phyloP scores from a whole-genome alignment of 306 rosid species.

The Ziziphus jujuba region DNA sequence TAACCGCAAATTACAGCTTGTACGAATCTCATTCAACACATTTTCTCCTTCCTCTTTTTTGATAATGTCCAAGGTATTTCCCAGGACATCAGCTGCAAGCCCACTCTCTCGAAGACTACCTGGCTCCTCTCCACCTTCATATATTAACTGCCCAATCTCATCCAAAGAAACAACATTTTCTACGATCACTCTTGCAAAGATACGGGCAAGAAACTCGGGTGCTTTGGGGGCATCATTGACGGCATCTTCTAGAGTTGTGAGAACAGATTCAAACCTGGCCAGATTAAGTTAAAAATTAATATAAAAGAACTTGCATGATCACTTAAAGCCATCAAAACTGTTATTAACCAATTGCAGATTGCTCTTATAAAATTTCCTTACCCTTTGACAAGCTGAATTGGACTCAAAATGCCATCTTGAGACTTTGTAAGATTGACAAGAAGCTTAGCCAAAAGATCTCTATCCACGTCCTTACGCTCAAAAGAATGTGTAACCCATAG shows the following conservation, averaged over 20 bases:
- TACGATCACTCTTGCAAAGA: slow-evolving; percentile 51
- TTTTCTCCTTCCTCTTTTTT: slow-evolving; percentile 58
- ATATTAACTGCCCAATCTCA: slow-evolving; percentile 59
- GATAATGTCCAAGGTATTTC: slow-evolving; percentile 63
- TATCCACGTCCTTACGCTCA: slow-evolving; percentile 73
- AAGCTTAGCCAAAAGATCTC: slow-evolving; percentile 70
- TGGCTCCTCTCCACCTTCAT: slow-evolving; percentile 73
- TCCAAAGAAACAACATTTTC: slow-evolving; percentile 55
- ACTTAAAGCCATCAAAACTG: neutral
- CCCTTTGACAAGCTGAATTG: slow-evolving; percentile 72
- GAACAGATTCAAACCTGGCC: slow-evolving; percentile 69
- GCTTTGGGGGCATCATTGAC: slow-evolving; percentile 91
- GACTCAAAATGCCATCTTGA: slow-evolving; percentile 52
- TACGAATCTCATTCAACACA: slow-evolving; percentile 40
- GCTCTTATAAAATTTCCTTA: slow-evolving; percentile 23
- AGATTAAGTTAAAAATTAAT: slow-evolving; percentile 3
- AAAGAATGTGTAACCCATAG: slow-evolving; percentile 84
- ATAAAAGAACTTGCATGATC: neutral
- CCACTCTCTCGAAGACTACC: slow-evolving; percentile 60
- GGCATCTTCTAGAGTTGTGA: slow-evolving; percentile 65
- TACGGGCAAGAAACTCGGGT: slow-evolving; percentile 68
- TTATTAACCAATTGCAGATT: neutral
- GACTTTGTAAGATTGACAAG: slow-evolving; percentile 61
- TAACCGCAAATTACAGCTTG: slow-evolving; percentile 52
- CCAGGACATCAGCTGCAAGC: slow-evolving; percentile 82